Evolutionary conservation across 2,329 filamentous ascomycete genomes (phyloP).

Genomic region (Lachnum nothofagi): DNA sequence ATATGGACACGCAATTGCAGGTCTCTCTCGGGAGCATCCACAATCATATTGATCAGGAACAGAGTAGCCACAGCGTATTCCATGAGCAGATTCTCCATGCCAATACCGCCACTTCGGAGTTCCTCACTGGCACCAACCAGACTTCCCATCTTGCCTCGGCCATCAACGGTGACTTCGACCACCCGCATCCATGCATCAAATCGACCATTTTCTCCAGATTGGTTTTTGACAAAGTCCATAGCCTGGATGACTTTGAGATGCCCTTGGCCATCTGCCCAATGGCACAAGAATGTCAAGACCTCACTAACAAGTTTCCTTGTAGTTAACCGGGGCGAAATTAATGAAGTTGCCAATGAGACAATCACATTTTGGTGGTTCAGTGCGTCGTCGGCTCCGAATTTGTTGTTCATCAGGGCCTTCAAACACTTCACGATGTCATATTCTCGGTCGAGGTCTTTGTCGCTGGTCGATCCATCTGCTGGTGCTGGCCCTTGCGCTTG

Average conservation of each 20-base stretch:
- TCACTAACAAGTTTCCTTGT: slow-evolving; percentile 94
- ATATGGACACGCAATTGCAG: slow-evolving; percentile 90
- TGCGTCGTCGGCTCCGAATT: slow-evolving; percentile 95
- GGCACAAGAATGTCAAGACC: slow-evolving; percentile 90
- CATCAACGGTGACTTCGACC: slow-evolving; percentile 93
- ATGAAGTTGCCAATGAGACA: slow-evolving; percentile 76
- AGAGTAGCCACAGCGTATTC: slow-evolving; percentile 95
- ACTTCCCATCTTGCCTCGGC: slow-evolving; percentile 97
- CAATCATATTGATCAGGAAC: slow-evolving; percentile 92
- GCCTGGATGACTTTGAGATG: slow-evolving; percentile 92
- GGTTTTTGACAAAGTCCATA: slow-evolving; percentile 82
- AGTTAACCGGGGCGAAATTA: slow-evolving; percentile 82
- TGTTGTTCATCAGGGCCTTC: slow-evolving; percentile 98
- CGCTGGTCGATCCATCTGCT: slow-evolving; percentile 47
- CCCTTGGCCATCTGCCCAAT: slow-evolving; percentile 84
- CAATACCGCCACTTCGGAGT: slow-evolving; percentile 89
- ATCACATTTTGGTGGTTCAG: slow-evolving; percentile 85
- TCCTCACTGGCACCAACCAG: slow-evolving; percentile 95
- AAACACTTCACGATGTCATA: slow-evolving; percentile 98
- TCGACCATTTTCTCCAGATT: slow-evolving; percentile 85
- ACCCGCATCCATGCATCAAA: slow-evolving; percentile 99
- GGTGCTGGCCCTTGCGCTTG: slow-evolving; percentile 61
- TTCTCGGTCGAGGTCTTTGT: slow-evolving; percentile 67
- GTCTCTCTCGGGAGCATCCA: slow-evolving; percentile 85
- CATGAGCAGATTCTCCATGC: slow-evolving; percentile 98